Evolutionary conservation across 306 rosid genomes (phyloP).

Genomic region (Trichosanthes cucumerina): DNA sequence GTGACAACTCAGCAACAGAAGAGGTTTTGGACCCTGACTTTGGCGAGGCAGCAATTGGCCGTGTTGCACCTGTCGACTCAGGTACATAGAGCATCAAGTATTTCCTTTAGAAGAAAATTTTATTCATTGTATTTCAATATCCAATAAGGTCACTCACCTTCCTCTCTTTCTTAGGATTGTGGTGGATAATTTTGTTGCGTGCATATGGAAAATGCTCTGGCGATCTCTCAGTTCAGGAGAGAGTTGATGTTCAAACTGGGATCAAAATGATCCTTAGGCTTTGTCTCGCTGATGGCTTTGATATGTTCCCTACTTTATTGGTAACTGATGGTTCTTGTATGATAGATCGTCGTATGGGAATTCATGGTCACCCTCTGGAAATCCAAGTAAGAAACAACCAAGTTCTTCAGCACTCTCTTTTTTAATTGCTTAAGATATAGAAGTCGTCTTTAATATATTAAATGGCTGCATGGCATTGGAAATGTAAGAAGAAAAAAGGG

Average conservation of each 20-base stretch:
- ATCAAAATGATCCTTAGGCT: conserved; percentile 75
- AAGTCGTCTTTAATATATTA: background rate
- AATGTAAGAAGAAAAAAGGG: background rate
- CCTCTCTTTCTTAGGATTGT: conserved; percentile 44
- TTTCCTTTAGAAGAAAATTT: background rate
- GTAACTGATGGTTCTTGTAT: conserved; percentile 87
- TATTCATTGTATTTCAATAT: background rate
- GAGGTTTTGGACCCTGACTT: conserved; percentile 90
- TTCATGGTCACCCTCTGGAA: conserved; percentile 87
- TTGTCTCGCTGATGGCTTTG: conserved; percentile 88
- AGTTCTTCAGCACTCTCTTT: background rate
- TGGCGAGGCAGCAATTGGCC: conserved; percentile 94
- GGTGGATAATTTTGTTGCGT: conserved; percentile 87
- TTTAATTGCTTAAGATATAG: conserved; percentile 8
- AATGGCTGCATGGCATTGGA: background rate
- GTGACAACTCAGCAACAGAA: conserved; percentile 71
- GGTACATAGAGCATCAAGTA: conserved; percentile 30
- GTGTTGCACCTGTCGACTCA: conserved; percentile 90
- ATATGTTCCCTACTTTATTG: conserved; percentile 80
- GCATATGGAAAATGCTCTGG: conserved; percentile 82
- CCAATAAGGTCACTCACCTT: background rate
- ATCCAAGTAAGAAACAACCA: conserved; percentile 43
- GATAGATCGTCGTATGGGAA: conserved; percentile 95
- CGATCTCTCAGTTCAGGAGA: conserved; percentile 75
- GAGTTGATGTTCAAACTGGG: conserved; percentile 90